Base-by-base conservation (phyloP, 805 yeast species). In the Candida caryicola region DNA sequence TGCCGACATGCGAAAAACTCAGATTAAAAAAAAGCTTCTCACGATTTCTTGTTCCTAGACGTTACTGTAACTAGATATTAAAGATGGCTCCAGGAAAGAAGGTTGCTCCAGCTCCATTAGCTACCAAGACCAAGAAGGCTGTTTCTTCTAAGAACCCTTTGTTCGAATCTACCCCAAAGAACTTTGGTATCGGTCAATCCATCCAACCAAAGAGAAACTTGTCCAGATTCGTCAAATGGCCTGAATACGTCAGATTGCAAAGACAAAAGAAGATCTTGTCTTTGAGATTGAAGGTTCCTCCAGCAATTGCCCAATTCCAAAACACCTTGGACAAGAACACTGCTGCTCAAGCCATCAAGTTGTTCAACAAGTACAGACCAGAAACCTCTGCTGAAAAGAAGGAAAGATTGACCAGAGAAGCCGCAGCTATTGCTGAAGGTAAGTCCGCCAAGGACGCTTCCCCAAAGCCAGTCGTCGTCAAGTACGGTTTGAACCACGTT, bases 401-500 rank as follows among this genome's bases (percentile, higher is more conserved):
- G 83, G 96, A 88, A 79, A 89, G 99, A 81, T 83, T 91, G 66
- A 84, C 93, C 75, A 87, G 86, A 78, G 98, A 93, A 79, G 96
- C 99, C 55, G 96, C 96, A 63, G 98, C 96, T 59, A 81, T 90
- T 65, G 96, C 96, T 51, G 96, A 88, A 68, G 98, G 98, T 73
- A 89, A 90, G 82, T 79, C 87, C 74, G 90, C 86, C 73, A 89
- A 86, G 76, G 97, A 90, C 60, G 96, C 84, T 59, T 88, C 96
- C 59, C 84, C 89, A 70, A 91, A 91, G 82, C 99, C 99, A 63
- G 88, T 79, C 73, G 91, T 79, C 61, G 95, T 91, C 71, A 91
- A 91, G 82, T 91, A 82, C 81, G 99, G 99, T 82, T 81, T 91
- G 66, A 91, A 91, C 90, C 99, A 91, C 77, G 96, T 91, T 77